phyloP scores from a whole-genome alignment of 208 protist genomes.

The Trypanosoma theileri region DNA sequence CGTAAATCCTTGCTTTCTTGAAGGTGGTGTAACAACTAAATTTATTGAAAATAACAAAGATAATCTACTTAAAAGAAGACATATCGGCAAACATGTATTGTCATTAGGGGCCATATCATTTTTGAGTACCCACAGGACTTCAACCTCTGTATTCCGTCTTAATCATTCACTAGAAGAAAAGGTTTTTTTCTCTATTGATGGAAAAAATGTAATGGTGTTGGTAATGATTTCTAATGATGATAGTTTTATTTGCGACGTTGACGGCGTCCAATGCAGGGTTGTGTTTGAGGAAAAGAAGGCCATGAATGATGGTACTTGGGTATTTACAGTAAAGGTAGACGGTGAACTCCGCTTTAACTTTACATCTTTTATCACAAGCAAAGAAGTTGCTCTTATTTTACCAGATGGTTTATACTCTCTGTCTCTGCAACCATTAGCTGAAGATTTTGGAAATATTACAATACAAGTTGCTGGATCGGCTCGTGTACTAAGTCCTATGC shows the following conservation, averaged over 20 bases:
- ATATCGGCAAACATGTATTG: slow-evolving; percentile 13
- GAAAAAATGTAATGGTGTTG: slow-evolving; percentile 27
- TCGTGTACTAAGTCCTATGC: slow-evolving; percentile 86
- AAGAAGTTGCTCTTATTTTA: slow-evolving; percentile 27
- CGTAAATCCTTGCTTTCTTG: slow-evolving; percentile 17
- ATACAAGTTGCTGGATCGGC: slow-evolving; percentile 83
- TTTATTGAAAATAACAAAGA: slow-evolving; percentile 43
- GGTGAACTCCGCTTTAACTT: slow-evolving; percentile 29
- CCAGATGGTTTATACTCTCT: slow-evolving; percentile 24
- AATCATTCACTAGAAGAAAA: slow-evolving; percentile 32
- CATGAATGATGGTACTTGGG: background rate
- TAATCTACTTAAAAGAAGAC: slow-evolving; percentile 29
- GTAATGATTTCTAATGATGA: slow-evolving; percentile 27
- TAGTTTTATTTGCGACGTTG: slow-evolving; percentile 16
- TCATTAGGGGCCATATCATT: slow-evolving; percentile 34
- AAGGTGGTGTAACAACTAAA: slow-evolving; percentile 36
- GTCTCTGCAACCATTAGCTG: slow-evolving; percentile 24
- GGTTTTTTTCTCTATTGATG: slow-evolving; percentile 38
- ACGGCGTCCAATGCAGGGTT: background rate
- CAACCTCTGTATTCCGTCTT: slow-evolving; percentile 31
- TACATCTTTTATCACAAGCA: slow-evolving; percentile 21
- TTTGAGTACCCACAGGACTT: slow-evolving; percentile 21
- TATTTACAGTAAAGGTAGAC: slow-evolving; percentile 37
- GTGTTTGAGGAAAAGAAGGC: slow-evolving; percentile 1
- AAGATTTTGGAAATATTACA: slow-evolving; percentile 40